phyloP scores from a whole-genome alignment of 139 green algal species.

The Trebouxia sp. region DNA sequence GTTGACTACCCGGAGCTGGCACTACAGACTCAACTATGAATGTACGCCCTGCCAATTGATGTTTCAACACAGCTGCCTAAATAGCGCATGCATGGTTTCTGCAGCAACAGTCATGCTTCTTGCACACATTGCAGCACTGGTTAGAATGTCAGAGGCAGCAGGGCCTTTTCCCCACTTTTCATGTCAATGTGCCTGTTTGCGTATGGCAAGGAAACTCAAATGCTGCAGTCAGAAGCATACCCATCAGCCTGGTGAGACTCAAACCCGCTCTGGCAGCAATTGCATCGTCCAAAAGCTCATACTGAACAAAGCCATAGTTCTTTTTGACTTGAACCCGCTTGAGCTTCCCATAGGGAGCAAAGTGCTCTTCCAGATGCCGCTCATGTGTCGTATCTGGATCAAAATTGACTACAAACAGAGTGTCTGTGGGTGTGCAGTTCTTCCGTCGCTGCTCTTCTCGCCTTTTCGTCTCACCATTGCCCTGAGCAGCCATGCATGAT shows the following conservation, averaged over 20 bases:
- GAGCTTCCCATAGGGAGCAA: slow-evolving; percentile 56
- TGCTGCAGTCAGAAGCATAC: background rate
- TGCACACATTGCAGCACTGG: background rate
- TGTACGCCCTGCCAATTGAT: background rate
- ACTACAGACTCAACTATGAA: background rate
- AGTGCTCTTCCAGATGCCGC: slow-evolving; percentile 70
- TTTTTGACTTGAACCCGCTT: slow-evolving; percentile 42
- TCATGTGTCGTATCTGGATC: slow-evolving; percentile 60
- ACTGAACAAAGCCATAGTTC: slow-evolving; percentile 44
- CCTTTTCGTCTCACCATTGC: slow-evolving; percentile 45
- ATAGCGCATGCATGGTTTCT: too few species aligned
- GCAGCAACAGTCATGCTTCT: too few species aligned
- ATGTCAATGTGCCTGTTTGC: background rate
- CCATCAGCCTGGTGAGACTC: slow-evolving; percentile 4
- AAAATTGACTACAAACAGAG: slow-evolving; percentile 84
- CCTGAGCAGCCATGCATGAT: too few species aligned
- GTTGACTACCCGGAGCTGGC: background rate
- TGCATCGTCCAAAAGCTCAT: slow-evolving; percentile 35
- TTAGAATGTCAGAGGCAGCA: background rate
- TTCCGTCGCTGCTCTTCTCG: slow-evolving; percentile 44
- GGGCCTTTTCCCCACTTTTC: too few species aligned
- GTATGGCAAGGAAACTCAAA: background rate
- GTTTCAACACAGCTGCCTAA: background rate
- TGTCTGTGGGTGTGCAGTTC: slow-evolving; percentile 59
- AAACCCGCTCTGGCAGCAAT: slow-evolving; percentile 6